A percentile compares a stretch with the other conserved stretches of the same genome.
Conservation (phyloP, 1,284 basidiomycete genomes). For the Chiua sp. region DNA sequence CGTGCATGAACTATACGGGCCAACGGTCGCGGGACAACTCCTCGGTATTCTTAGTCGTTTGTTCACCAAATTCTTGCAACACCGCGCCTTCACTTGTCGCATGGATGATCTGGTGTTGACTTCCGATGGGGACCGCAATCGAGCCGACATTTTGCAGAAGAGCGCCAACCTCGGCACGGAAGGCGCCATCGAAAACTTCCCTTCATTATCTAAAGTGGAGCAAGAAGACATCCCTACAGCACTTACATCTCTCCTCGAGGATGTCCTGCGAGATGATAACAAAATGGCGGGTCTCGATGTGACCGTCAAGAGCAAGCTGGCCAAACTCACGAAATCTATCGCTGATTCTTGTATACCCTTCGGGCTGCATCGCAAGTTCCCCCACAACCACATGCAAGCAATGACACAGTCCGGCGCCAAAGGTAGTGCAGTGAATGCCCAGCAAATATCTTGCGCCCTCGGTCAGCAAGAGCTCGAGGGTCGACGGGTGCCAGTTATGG, state of each 20-base stretch:
- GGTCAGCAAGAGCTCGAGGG: slow-evolving; percentile 99
- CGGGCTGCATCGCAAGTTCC: slow-evolving; percentile 91
- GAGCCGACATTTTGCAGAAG: slow-evolving; percentile 73
- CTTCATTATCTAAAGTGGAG: slow-evolving; percentile 61
- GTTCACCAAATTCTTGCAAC: slow-evolving; percentile 97
- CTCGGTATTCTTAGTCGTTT: slow-evolving; percentile 93
- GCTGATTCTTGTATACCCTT: slow-evolving; percentile 92
- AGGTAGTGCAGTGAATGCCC: slow-evolving; percentile 96
- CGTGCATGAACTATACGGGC: slow-evolving; percentile 98
- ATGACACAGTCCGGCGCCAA: slow-evolving; percentile 99
- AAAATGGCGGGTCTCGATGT: slow-evolving; percentile 98
- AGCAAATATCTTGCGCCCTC: slow-evolving; percentile 96
- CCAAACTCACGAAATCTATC: slow-evolving; percentile 89
- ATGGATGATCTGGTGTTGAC: slow-evolving; percentile 98
- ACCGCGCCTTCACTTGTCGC: slow-evolving; percentile 97
- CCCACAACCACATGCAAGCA: slow-evolving; percentile 99
- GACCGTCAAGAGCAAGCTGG: slow-evolving; percentile 86
- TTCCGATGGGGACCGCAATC: slow-evolving; percentile 75
- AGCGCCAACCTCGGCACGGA: slow-evolving; percentile 81
- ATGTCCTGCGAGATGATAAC: slow-evolving; percentile 95
- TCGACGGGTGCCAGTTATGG: slow-evolving; percentile 98
- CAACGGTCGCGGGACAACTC: slow-evolving; percentile 88
- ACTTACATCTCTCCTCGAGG: slow-evolving; percentile 76
- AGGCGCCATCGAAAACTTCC: slow-evolving; percentile 91
- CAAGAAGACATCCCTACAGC: slow-evolving; percentile 57